phyloP scores from a whole-genome alignment of 179 eudicot genomes.

The Sideroxylon spinosum region DNA sequence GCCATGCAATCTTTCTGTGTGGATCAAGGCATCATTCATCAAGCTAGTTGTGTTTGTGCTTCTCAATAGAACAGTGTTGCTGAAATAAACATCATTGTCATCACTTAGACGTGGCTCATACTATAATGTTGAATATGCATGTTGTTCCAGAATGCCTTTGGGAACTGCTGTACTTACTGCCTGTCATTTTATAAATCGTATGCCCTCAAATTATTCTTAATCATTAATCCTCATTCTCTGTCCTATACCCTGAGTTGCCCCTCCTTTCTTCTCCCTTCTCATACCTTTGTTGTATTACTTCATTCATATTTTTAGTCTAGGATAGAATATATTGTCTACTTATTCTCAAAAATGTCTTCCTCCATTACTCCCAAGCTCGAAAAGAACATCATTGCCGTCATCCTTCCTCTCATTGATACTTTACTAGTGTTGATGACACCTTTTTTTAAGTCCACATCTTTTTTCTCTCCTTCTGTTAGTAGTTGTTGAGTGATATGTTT shows the following conservation, averaged over 20 bases:
- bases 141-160: not conserved
- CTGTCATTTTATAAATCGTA: too few species aligned
- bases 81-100: not conserved
- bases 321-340: too few species aligned
- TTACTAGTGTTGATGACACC: not conserved
- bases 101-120: not conserved
- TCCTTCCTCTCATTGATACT: not conserved
- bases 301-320: not conserved
- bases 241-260: not conserved
- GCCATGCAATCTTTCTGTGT: not conserved
- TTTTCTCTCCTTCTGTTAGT: too few species aligned
- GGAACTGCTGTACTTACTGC: not conserved
- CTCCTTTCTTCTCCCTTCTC: not conserved
- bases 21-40: not conserved
- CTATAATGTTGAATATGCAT: not conserved
- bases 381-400: not conserved
- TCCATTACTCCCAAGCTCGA: not conserved
- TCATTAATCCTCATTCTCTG: not conserved
- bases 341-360: not conserved
- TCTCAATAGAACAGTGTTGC: not conserved
- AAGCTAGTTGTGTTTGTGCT: not conserved
- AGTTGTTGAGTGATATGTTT: not conserved
- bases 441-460: not conserved
- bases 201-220: not conserved
- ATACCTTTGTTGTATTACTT: not conserved